These are phyloP conservation scores for Trypethelium eluteriae DNA, from an alignment of 495 filamentous ascomycete genomes.

Conservation along the genomic window DNA sequence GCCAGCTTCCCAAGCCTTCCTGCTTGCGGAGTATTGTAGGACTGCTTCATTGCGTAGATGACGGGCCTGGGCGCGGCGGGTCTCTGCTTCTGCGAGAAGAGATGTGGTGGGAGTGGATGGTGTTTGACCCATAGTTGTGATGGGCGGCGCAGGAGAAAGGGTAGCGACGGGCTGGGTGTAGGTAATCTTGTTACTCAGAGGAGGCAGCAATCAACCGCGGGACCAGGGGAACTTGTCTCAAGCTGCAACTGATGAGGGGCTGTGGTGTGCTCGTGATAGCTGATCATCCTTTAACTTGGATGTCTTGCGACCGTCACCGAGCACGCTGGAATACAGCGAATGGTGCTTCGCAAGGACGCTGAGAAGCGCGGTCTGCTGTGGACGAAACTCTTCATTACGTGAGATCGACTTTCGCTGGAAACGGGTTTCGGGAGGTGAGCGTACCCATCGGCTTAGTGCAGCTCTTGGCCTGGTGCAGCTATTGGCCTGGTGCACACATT, in stretches of 20 bases:
- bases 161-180: not conserved
- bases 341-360: too few relatives aligned
- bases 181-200: not conserved
- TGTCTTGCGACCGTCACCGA: not conserved
- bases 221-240: not conserved
- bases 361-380: too few relatives aligned
- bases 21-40: not conserved
- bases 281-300: not conserved
- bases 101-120: not conserved
- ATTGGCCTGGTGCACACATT: too few relatives aligned
- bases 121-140: conserved; percentile 5
- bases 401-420: too few relatives aligned
- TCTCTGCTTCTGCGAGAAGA: not conserved
- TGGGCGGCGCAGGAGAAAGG: not conserved
- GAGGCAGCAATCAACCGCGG: not conserved
- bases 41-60: not conserved
- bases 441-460: too few relatives aligned
- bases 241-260: not conserved
- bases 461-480: too few relatives aligned
- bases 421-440: too few relatives aligned
- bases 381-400: too few relatives aligned
- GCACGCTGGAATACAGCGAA: not conserved
- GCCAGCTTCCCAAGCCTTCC: not conserved
- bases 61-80: not conserved
- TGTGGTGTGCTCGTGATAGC: not conserved